Evolutionary conservation across 1,284 basidiomycete genomes (phyloP).

Genomic region (Fomitopsis pinicola): DNA sequence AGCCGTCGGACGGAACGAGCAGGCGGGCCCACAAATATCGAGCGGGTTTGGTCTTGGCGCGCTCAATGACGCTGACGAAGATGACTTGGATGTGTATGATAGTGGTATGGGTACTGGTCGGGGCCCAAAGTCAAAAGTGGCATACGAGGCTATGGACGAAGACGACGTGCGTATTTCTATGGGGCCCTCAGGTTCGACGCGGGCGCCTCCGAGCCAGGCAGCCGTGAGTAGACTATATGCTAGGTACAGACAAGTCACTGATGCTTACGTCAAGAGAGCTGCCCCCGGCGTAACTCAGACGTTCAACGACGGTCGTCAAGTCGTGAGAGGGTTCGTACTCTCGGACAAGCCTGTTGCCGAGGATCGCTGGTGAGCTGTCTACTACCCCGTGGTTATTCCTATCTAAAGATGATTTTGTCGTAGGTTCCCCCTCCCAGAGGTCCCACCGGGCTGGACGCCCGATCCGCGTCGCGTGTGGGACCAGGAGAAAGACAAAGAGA

Average conservation of each 20-base stretch:
- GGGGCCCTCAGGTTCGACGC: conserved; percentile 13
- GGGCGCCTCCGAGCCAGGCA: conserved; percentile 12
- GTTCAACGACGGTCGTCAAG: conserved; percentile 64
- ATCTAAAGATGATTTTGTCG: conserved; percentile 2
- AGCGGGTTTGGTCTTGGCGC: conserved; percentile 86
- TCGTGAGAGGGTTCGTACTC: conserved; percentile 75
- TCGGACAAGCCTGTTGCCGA: conserved; percentile 65
- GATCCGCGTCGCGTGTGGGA: conserved; percentile 81
- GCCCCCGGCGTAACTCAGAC: conserved; percentile 18
- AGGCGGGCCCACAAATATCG: conserved; percentile 52
- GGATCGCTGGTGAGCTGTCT: conserved; percentile 63
- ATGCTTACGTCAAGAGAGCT: conserved; percentile 14
- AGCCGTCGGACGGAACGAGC: conserved; percentile 33
- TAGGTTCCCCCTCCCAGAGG: conserved; percentile 78
- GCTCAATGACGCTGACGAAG: conserved; percentile 84
- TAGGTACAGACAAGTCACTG: neutral
- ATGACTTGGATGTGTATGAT: conserved; percentile 86
- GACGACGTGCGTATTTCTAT: conserved; percentile 46
- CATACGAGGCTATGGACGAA: conserved; percentile 68
- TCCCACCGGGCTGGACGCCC: conserved; percentile 83
- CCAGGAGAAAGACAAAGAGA: conserved; percentile 45
- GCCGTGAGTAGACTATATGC: conserved; percentile 18
- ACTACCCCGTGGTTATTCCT: conserved; percentile 9
- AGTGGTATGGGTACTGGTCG: conserved; percentile 20
- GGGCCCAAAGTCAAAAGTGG: conserved; percentile 48